Evolutionary conservation across 2,329 filamentous ascomycete genomes (phyloP).

Genomic region (Colletotrichum tanaceti): DNA sequence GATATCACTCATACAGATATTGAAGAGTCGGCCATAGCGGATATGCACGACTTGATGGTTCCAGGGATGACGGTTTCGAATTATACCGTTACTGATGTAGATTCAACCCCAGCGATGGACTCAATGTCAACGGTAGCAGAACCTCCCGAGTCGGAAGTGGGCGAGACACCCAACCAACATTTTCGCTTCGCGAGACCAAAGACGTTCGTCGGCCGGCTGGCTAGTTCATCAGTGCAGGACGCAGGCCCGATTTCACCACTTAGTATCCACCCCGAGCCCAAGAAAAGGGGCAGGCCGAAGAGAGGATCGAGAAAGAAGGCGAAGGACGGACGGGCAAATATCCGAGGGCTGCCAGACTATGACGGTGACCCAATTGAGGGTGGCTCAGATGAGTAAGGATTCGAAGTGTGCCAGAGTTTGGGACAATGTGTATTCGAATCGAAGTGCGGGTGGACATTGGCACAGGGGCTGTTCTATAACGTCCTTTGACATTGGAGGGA

Average conservation of each 20-base stretch:
- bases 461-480: slow-evolving; percentile 3
- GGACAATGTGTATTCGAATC: not conserved
- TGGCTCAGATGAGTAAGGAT: slow-evolving; percentile 20
- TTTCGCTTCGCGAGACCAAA: slow-evolving; percentile 39
- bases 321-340: slow-evolving; percentile 34
- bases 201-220: slow-evolving; percentile 36
- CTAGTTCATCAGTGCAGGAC: not conserved
- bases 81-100: not conserved
- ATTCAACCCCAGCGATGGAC: slow-evolving; percentile 18
- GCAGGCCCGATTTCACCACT: not conserved
- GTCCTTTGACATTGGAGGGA: slow-evolving; percentile 36
- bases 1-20: not conserved
- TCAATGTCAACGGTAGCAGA: slow-evolving; percentile 20
- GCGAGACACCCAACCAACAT: not conserved
- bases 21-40: not conserved
- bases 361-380: slow-evolving; percentile 39
- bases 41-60: not conserved
- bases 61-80: not conserved
- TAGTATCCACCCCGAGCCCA: not conserved
- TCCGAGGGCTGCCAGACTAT: slow-evolving; percentile 34
- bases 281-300: slow-evolving; percentile 12
- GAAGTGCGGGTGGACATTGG: not conserved
- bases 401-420: not conserved
- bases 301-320: slow-evolving; percentile 11
- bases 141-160: slow-evolving; percentile 18